Evolutionary conservation across 2,329 filamentous ascomycete species (phyloP).

Genomic region (Claviceps capensis): DNA sequence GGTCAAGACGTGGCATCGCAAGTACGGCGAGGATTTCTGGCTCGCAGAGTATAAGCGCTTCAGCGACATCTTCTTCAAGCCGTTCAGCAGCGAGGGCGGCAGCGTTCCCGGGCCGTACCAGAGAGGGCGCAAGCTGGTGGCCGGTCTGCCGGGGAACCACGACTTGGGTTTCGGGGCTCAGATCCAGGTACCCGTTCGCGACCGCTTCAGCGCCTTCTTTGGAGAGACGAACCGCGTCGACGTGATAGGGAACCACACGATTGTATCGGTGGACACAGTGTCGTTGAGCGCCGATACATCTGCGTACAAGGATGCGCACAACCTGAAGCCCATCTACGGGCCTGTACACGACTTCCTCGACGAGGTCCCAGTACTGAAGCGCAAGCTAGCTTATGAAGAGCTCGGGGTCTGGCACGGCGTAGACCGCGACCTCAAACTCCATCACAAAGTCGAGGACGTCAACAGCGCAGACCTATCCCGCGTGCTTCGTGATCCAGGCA

Average conservation of each 20-base stretch:
- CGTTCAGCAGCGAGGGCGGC: slow-evolving; percentile 47
- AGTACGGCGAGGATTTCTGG: slow-evolving; percentile 77
- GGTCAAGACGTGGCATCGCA: slow-evolving; percentile 54
- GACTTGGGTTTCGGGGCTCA: slow-evolving; percentile 84
- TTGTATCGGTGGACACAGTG: slow-evolving; percentile 81
- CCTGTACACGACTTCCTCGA: slow-evolving; percentile 67
- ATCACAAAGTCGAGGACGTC: slow-evolving; percentile 46
- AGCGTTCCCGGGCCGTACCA: slow-evolving; percentile 41
- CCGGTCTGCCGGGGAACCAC: slow-evolving; percentile 85
- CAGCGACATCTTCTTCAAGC: slow-evolving; percentile 66
- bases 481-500: slow-evolving; percentile 24
- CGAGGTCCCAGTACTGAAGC: slow-evolving; percentile 48
- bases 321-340: slow-evolving; percentile 52
- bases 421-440: slow-evolving; percentile 38
- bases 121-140: slow-evolving; percentile 62
- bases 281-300: slow-evolving; percentile 64
- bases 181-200: slow-evolving; percentile 64
- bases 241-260: slow-evolving; percentile 85
- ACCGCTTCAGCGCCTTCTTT: slow-evolving; percentile 79
- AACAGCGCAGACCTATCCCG: slow-evolving; percentile 25
- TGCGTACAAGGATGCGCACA: slow-evolving; percentile 33
- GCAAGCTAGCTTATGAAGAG: slow-evolving; percentile 54
- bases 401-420: slow-evolving; percentile 50
- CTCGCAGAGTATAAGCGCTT: slow-evolving; percentile 76
- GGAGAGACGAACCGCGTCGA: slow-evolving; percentile 86